phyloP scores from a whole-genome alignment of 1,139 yeast species.

The Kluyveromyces sp. region DNA sequence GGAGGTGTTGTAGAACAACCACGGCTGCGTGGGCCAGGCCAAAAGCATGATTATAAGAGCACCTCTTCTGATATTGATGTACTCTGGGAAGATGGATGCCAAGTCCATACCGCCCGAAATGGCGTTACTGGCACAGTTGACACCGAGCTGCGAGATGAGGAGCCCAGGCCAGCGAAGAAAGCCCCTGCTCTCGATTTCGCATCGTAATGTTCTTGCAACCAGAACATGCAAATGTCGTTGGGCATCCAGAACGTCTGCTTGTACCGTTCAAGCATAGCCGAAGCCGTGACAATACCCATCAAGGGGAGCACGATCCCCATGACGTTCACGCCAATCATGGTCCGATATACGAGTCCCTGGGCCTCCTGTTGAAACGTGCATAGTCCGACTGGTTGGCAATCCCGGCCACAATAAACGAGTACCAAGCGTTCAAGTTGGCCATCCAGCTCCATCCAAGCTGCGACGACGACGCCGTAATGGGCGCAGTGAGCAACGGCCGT shows the following conservation, averaged over 20 bases:
- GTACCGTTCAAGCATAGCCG: conserved; percentile 27
- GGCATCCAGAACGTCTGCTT: conserved; percentile 33
- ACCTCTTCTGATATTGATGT: conserved; percentile 34
- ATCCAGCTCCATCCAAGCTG: conserved; percentile 27
- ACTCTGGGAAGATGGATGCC: conserved; percentile 33
- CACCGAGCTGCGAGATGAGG: conserved; percentile 31
- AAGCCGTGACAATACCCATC: conserved; percentile 33
- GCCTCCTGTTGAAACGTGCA: conserved; percentile 33
- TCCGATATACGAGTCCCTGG: conserved; percentile 17
- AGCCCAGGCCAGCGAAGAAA: conserved; percentile 33
- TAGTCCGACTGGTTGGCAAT: conserved; percentile 39
- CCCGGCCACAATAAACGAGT: conserved; percentile 33
- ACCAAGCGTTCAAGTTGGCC: conserved; percentile 28
- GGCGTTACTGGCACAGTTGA: conserved; percentile 34
- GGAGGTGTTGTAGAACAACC: conserved; percentile 34
- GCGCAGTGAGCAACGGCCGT: conserved; percentile 13
- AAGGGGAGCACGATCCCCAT: conserved; percentile 34
- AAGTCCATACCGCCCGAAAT: conserved; percentile 39
- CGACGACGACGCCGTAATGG: conserved; percentile 11
- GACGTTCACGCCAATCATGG: conserved; percentile 25
- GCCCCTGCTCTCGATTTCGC: conserved; percentile 34
- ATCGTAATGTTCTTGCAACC: conserved; percentile 29
- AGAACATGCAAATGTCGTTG: conserved; percentile 27
- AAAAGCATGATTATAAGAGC: conserved; percentile 30
- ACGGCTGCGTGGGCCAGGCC: conserved; percentile 35